Evolutionary conservation across 768 basidiomycete genomes (phyloP).

Genomic region (Naganishia onofrii): DNA sequence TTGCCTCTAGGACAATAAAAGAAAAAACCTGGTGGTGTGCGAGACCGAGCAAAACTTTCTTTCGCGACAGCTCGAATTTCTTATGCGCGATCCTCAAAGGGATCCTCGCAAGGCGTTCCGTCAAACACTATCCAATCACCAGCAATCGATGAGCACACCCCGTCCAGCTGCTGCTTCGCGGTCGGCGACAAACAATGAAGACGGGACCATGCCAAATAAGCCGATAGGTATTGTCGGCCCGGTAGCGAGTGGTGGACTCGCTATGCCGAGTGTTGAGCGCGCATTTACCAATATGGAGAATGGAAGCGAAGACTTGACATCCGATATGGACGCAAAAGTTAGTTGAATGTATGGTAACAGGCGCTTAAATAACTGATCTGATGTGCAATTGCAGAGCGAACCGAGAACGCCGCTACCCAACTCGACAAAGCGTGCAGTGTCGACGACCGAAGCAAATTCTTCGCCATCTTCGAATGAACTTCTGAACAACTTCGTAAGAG

Average conservation of each 20-base stretch:
- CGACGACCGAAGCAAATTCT: not conserved
- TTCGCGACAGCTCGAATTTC: constrained; percentile 83
- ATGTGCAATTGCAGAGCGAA: not conserved
- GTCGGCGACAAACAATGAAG: constrained; percentile 9
- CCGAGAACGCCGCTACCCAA: not conserved
- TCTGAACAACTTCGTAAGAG: constrained; percentile 48
- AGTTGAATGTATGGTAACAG: constrained; percentile 25
- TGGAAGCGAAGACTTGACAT: constrained; percentile 26
- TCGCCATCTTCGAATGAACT: constrained; percentile 46
- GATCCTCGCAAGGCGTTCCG: constrained; percentile 87
- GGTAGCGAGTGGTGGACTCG: constrained; percentile 80
- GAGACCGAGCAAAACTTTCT: constrained; percentile 89
- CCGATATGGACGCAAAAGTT: constrained; percentile 34
- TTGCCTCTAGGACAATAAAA: constrained; percentile 15
- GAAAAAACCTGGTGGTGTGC: constrained; percentile 59
- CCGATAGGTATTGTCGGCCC: constrained; percentile 80
- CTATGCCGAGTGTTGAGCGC: constrained; percentile 79
- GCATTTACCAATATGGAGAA: constrained; percentile 86
- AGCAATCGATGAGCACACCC: constrained; percentile 25
- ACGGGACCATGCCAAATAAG: constrained; percentile 19
- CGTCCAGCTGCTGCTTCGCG: constrained; percentile 2
- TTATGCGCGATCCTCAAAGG: constrained; percentile 81
- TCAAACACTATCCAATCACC: constrained; percentile 54
- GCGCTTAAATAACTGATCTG: not conserved
- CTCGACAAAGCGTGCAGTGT: not conserved